phyloP scores from a whole-genome alignment of 2,329 filamentous ascomycete genomes.

The Didymella glomerata region DNA sequence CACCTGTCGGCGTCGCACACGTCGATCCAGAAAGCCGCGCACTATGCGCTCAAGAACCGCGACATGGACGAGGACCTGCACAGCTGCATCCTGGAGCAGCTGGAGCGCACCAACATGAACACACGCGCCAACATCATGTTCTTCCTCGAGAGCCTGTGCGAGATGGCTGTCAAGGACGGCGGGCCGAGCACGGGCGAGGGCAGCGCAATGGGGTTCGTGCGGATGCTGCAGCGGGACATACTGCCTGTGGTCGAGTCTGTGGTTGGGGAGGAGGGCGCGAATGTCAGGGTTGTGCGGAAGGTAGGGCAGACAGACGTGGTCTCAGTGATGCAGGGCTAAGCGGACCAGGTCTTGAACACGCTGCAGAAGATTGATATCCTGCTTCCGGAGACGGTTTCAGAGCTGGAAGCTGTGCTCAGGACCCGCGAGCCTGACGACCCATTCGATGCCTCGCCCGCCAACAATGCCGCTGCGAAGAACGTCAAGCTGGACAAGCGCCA shows the following conservation, averaged over 20 bases:
- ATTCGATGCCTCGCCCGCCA: conserved; percentile 27
- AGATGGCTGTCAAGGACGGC: conserved; percentile 78
- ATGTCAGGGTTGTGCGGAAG: conserved; percentile 89
- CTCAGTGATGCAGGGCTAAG: background rate
- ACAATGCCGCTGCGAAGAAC: conserved; percentile 10
- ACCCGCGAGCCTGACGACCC: conserved; percentile 69
- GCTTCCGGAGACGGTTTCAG: conserved; percentile 74
- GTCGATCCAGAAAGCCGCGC: conserved; percentile 88
- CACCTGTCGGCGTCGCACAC: conserved; percentile 90
- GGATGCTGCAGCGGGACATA: conserved; percentile 96
- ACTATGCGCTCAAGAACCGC: conserved; percentile 91
- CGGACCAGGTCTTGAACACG: conserved; percentile 69
- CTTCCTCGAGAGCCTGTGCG: conserved; percentile 94
- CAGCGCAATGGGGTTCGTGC: conserved; percentile 80
- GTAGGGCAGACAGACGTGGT: conserved; percentile 59
- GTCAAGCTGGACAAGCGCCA: conserved; percentile 77
- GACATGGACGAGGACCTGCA: conserved; percentile 98
- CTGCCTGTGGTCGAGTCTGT: conserved; percentile 91
- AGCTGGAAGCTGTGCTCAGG: conserved; percentile 84
- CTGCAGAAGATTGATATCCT: conserved; percentile 77
- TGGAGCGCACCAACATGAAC: conserved; percentile 96
- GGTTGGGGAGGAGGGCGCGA: conserved; percentile 86
- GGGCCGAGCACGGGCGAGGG: conserved; percentile 74
- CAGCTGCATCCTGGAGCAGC: conserved; percentile 94
- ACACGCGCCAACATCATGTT: conserved; percentile 99